Conservation (phyloP, 2,329 filamentous ascomycete species). For the Pseudopithomyces chartarum region DNA sequence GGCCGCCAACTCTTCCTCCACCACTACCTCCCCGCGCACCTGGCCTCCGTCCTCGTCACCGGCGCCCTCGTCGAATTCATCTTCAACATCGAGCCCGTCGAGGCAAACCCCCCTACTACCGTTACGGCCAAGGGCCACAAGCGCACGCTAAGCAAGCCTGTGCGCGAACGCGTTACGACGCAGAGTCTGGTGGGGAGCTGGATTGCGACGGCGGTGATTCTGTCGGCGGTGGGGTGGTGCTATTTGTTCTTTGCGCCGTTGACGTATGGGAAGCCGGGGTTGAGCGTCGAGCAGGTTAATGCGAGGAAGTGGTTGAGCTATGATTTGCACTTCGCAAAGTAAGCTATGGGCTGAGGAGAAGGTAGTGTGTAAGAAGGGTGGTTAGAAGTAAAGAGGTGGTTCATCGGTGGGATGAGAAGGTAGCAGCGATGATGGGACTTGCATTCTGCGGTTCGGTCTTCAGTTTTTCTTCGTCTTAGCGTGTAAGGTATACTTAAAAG, state of each 20-base stretch:
- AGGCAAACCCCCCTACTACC: conserved; percentile 52
- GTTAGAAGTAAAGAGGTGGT: background rate
- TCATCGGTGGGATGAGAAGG: background rate
- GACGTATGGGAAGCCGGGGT: conserved; percentile 91
- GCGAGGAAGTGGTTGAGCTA: conserved; percentile 95
- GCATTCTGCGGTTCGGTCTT: background rate
- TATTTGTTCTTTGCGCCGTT: conserved; percentile 95
- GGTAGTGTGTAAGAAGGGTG: background rate
- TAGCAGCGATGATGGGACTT: background rate
- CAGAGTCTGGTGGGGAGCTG: conserved; percentile 80
- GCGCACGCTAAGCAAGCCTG: conserved; percentile 66
- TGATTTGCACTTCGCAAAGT: conserved; percentile 98
- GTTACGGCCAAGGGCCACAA: conserved; percentile 36
- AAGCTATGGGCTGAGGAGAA: conserved; percentile 37
- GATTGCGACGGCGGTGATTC: conserved; percentile 75
- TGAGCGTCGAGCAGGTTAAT: conserved; percentile 77
- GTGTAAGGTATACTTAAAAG: background rate
- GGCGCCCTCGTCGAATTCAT: conserved; percentile 94
- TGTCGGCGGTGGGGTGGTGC: conserved; percentile 70
- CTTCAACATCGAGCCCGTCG: conserved; percentile 82
- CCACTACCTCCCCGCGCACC: conserved; percentile 93
- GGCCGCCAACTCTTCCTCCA: conserved; percentile 97
- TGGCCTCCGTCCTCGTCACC: conserved; percentile 87
- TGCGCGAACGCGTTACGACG: conserved; percentile 77
- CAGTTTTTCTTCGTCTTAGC: background rate